Conservation (phyloP, 2,329 filamentous ascomycete genomes). For the Pseudocercospora musae region DNA sequence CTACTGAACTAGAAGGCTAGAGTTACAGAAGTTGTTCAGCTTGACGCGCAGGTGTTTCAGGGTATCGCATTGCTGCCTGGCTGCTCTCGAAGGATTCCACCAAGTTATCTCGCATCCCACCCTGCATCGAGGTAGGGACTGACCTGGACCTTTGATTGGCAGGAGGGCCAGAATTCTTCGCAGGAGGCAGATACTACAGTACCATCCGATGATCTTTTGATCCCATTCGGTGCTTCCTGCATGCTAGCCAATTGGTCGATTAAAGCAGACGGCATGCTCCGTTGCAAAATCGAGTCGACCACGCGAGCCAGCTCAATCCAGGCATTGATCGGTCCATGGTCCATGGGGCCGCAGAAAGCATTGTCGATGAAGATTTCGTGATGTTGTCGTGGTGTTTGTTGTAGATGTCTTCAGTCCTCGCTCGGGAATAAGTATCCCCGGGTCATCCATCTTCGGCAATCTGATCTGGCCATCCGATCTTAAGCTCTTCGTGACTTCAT, state of each 20-base stretch:
- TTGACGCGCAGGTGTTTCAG: background rate
- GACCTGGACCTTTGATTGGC: background rate
- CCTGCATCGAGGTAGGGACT: background rate
- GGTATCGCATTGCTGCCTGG: background rate
- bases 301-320: background rate
- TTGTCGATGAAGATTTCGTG: background rate
- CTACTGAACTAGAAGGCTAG: background rate
- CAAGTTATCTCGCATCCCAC: background rate
- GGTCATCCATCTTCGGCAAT: background rate
- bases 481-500: background rate
- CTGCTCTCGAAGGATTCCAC: background rate
- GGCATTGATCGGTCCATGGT: background rate
- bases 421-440: background rate
- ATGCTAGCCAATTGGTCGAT: background rate
- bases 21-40: background rate
- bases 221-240: background rate
- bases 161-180: too few relatives aligned
- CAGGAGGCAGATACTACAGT: background rate
- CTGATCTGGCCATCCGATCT: background rate
- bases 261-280: background rate
- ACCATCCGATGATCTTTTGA: too few relatives aligned
- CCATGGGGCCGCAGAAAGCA: background rate
- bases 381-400: background rate
- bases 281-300: background rate
- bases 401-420: too few relatives aligned